These are phyloP conservation scores for Trichoderma harzianum DNA, from an alignment of 2,329 filamentous ascomycete species.

Conservation along the genomic window DNA sequence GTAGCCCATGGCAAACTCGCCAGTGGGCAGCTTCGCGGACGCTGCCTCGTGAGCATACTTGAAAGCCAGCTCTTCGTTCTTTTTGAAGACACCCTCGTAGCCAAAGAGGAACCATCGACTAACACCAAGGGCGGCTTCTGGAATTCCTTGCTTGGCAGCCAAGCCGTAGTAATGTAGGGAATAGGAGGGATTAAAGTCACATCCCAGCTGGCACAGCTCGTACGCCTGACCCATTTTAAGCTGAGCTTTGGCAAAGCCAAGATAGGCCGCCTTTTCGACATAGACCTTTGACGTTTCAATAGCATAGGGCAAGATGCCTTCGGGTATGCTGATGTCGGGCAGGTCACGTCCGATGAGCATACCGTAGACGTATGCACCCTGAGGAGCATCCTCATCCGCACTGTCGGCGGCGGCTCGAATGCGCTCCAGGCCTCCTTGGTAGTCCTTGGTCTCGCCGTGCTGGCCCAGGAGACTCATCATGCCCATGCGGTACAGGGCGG, in stretches of 20 bases:
- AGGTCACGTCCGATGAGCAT: slow-evolving; percentile 91
- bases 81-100: slow-evolving; percentile 85
- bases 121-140: slow-evolving; percentile 91
- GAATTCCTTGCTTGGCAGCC: slow-evolving; percentile 85
- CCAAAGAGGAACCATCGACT: slow-evolving; percentile 99
- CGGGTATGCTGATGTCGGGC: slow-evolving; percentile 82
- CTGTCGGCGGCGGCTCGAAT: slow-evolving; percentile 80
- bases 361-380: slow-evolving; percentile 91
- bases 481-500: slow-evolving; percentile 79
- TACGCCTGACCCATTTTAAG: slow-evolving; percentile 96
- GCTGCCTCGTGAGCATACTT: slow-evolving; percentile 88
- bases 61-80: slow-evolving; percentile 93
- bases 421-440: slow-evolving; percentile 70
- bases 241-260: slow-evolving; percentile 94
- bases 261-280: slow-evolving; percentile 93
- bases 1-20: slow-evolving; percentile 95
- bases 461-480: slow-evolving; percentile 98
- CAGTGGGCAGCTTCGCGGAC: slow-evolving; percentile 74
- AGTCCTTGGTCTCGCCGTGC: slow-evolving; percentile 85
- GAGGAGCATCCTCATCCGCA: slow-evolving; percentile 93
- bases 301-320: slow-evolving; percentile 65
- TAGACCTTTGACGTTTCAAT: slow-evolving; percentile 74
- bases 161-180: slow-evolving; percentile 95
- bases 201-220: slow-evolving; percentile 88
- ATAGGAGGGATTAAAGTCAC: slow-evolving; percentile 88